Evolutionary conservation across 495 filamentous ascomycete species (phyloP).

Genomic region (Neurospora sp.): DNA sequence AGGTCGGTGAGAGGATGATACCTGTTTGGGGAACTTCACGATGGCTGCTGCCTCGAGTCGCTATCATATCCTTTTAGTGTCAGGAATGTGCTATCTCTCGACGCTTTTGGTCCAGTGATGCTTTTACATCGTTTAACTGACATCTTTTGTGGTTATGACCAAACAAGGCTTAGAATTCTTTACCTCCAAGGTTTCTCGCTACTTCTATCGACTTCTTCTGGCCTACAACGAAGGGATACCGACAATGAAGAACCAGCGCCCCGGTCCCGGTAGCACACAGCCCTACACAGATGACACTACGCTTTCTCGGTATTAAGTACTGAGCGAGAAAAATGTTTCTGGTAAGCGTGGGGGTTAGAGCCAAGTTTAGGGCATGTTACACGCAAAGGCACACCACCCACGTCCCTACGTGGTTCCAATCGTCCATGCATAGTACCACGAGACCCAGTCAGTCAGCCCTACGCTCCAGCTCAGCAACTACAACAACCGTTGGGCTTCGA

Average conservation of each 20-base stretch:
- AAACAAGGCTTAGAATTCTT: too few relatives aligned
- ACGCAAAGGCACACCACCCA: not conserved
- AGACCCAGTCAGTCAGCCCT: not conserved
- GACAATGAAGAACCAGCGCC: not conserved
- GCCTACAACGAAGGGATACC: not conserved
- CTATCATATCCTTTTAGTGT: too few relatives aligned
- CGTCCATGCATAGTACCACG: not conserved
- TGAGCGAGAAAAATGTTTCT: not conserved
- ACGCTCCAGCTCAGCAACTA: too few relatives aligned
- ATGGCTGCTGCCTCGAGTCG: not conserved
- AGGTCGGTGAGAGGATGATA: not conserved
- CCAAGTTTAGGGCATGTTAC: not conserved
- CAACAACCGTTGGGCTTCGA: too few relatives aligned
- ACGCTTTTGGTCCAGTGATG: too few relatives aligned
- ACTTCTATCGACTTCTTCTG: too few relatives aligned
- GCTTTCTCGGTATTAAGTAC: not conserved
- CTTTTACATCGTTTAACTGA: too few relatives aligned
- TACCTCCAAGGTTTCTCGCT: slow-evolving; percentile 22
- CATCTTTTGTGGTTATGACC: too few relatives aligned
- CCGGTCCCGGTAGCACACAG: not conserved
- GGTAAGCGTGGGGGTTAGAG: not conserved
- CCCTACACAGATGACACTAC: not conserved
- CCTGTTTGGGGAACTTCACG: not conserved
- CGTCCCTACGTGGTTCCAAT: not conserved
- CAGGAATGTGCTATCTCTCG: too few relatives aligned